Evolutionary conservation across 768 basidiomycete species (phyloP).

Genomic region (Lentinula aciculospora): DNA sequence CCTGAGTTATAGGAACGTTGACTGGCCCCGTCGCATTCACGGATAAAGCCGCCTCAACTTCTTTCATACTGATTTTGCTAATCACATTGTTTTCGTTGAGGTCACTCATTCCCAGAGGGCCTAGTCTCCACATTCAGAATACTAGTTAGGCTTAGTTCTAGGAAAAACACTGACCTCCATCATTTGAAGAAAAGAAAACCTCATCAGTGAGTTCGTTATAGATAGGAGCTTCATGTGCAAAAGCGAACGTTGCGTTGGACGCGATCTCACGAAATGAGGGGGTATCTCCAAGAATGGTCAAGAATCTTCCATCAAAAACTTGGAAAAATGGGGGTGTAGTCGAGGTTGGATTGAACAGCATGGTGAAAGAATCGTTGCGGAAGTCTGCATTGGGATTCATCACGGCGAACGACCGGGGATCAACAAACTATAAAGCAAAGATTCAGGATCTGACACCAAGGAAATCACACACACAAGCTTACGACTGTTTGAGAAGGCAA

Average conservation of each 20-base stretch:
- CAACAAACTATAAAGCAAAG: constrained; percentile 21
- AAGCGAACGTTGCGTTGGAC: constrained; percentile 54
- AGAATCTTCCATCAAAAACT: constrained; percentile 47
- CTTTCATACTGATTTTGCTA: constrained; percentile 54
- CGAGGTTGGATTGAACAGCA: constrained; percentile 39
- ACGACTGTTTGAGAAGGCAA: constrained; percentile 6
- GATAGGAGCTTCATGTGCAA: constrained; percentile 78
- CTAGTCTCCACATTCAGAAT: not conserved
- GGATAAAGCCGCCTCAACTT: constrained; percentile 42
- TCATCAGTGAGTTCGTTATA: constrained; percentile 64
- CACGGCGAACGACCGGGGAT: constrained; percentile 32
- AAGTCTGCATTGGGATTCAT: constrained; percentile 23
- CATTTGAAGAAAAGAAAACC: constrained; percentile 68
- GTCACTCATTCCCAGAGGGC: constrained; percentile 52
- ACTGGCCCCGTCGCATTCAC: constrained; percentile 27
- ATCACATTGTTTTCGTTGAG: constrained; percentile 59
- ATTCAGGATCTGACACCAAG: not conserved
- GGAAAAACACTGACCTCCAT: constrained; percentile 37
- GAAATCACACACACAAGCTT: not conserved
- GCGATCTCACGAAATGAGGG: constrained; percentile 59
- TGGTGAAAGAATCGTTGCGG: constrained; percentile 13
- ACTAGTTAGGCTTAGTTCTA: not conserved
- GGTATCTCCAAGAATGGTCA: constrained; percentile 48
- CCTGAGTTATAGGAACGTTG: constrained; percentile 43
- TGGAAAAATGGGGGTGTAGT: constrained; percentile 43